These are phyloP conservation scores for Tetradesmus lagerheimii DNA, from an alignment of 139 green algal genomes.

Conservation along the genomic window DNA sequence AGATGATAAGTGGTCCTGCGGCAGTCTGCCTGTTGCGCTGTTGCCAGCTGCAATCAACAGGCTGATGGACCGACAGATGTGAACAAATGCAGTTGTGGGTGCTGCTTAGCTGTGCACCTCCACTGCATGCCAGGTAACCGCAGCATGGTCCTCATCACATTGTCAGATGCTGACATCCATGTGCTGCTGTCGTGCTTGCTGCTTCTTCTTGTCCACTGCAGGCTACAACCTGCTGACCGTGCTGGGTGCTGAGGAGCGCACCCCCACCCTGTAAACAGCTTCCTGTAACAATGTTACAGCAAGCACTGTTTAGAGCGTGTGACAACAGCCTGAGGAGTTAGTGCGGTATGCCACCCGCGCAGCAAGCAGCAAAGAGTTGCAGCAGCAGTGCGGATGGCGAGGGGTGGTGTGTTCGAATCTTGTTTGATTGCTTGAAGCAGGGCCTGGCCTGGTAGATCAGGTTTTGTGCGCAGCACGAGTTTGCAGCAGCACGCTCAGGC, in stretches of 20 bases:
- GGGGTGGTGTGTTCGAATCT: neutral
- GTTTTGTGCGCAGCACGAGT: neutral
- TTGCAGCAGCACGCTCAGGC: neutral
- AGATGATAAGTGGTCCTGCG: too few species aligned
- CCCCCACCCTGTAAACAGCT: conserved; percentile 80
- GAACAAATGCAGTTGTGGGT: too few species aligned
- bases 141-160: too few species aligned
- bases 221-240: conserved; percentile 95
- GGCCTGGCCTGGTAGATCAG: neutral
- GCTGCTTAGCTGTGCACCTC: too few species aligned
- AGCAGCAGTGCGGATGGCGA: neutral
- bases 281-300: neutral
- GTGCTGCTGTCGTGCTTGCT: neutral
- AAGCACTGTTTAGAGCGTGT: neutral
- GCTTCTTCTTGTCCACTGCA: neutral
- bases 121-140: too few species aligned
- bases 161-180: too few species aligned
- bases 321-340: neutral
- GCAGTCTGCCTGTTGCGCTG: too few species aligned
- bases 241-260: conserved; percentile 82
- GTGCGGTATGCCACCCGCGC: too few species aligned
- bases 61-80: too few species aligned
- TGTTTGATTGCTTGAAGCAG: neutral
- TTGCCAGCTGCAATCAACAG: too few species aligned
- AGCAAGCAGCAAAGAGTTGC: neutral